Evolutionary conservation across 805 yeast species (phyloP), one percentile per base, ranked within the genome.

Genomic region (Lipomyces kockii): DNA sequence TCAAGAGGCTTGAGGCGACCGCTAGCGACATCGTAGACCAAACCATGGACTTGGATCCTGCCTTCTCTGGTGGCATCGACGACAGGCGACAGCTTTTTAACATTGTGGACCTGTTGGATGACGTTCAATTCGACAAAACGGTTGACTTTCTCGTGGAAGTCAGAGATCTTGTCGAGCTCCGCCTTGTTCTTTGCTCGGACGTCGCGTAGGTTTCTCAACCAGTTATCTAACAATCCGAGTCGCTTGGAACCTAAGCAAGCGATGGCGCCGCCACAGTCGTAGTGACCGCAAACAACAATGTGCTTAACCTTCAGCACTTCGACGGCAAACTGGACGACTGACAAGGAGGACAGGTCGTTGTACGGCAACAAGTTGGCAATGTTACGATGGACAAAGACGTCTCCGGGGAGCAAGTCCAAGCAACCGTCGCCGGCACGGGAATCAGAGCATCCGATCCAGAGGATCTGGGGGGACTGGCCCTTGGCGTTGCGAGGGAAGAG

Each of bases 401-500:
- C 97, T 61, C 98, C 98, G 0, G 97, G 97, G 29, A 87, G 80
- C n/a, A 92, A 86, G 60, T 84, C 87, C 32, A 92, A 82, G 64
- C 91, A 87, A 55, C 84, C 82, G 76, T 93, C 98, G 71, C 92
- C 90, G 65, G 91, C 89, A 73, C 98, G 86, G 2, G 97, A 91
- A 77, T 93, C 98, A 2, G 96, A 88, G 77, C 98, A 93, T 2
- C 97, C 97, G 68, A 93, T 89, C 93, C 97, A 92, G 60, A 94
- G 80, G 3, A 97, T 91, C 78, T 91, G 95, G 22, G 98, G 98
- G n/a, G 86, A 77, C 79, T 92, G 98, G 61, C 97, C 97, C 74
- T 85, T 81, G 1, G 88, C 93, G 74, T 91, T 91, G 68, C 80
- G 73, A 52, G 85, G 86, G 75, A 90, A 83, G 9, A 90, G 78